Base-by-base conservation (phyloP, 306 rosid species). In the Echinosophora koreensis region DNA sequence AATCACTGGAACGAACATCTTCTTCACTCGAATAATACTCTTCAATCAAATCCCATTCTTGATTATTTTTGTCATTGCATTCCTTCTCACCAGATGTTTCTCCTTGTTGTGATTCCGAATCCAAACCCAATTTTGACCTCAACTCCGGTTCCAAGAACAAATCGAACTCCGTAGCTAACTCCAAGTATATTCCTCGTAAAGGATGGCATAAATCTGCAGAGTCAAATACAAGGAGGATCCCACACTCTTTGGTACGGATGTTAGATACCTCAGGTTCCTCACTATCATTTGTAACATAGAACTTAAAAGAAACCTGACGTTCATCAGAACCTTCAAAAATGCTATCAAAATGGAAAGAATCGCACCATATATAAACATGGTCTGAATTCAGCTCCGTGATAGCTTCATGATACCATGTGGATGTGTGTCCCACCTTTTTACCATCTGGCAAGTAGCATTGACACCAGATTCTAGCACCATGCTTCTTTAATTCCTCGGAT, bases 331-430 rank as follows among this genome's bases (percentile, higher is more conserved):
- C 0, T 42, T 9, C 3, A 9, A 9, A 9, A 42, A 65, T 65
- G 35, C 14, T 17, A 17, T 64, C 72, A 22, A 72, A 76, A 16
- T 10, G 69, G 12, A 51, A 44, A 15, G 73, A 64, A 76, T 76
- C 80, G 14, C 52, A 76, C 80, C 80, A 76, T 17, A 18, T 28
- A 41, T 39, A 49, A 60, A 74, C 70, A 74, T 74, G 57, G 46
- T 63, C 70, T 4, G 62, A 61, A 3, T 50, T 49, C 16, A 74
- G 11, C 18, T 49, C 32, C 1, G 3, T 5, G 6, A 27, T 28
- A 16, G 39, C 58, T 2, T 12, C 2, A 14, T 1, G 3, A 7
- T 2, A 0, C 35, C 35, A 65, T 11, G 37, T 18, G 18, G 2
- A 0, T 6, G 8, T 1, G 4, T 4, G 0, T 2, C 3, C 8